Evolutionary conservation across 2,329 filamentous ascomycete species (phyloP).

Genomic region (Lasiodiplodia gonubiensis): DNA sequence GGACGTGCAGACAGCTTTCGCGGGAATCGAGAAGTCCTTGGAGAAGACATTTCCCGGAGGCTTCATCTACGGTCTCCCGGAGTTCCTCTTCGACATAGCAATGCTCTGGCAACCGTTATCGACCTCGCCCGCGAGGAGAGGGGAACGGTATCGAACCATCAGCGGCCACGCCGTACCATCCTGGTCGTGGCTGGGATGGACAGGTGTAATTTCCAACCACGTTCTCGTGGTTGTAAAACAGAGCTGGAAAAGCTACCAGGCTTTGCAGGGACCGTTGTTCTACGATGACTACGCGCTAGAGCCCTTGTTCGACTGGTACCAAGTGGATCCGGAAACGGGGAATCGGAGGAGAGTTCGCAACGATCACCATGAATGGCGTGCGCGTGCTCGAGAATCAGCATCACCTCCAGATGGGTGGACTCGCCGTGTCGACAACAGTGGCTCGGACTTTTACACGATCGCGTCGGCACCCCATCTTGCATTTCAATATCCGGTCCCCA

Average conservation of each 20-base stretch:
- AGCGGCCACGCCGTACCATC: not conserved
- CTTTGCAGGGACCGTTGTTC: no score
- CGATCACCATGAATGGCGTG: not conserved
- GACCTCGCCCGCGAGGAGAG: not conserved
- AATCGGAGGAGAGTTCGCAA: not conserved
- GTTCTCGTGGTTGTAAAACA: no score
- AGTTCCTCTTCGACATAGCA: not conserved
- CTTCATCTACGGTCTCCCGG: not conserved
- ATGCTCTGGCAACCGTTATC: not conserved
- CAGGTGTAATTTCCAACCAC: not conserved
- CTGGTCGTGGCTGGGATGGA: slow-evolving; percentile 1
- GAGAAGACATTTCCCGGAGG: not conserved
- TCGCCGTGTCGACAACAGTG: not conserved
- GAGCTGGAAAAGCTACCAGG: no score
- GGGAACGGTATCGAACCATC: not conserved
- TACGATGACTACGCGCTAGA: no score
- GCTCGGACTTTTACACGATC: not conserved
- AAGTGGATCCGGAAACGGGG: not conserved
- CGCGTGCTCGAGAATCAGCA: not conserved
- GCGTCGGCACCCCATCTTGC: not conserved
- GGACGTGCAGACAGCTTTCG: not conserved
- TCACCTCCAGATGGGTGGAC: not conserved
- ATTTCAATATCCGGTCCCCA: not conserved
- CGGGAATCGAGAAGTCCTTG: not conserved
- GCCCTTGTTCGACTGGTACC: slow-evolving; percentile 2